A percentile compares a stretch with the other conserved stretches of the same genome.
Conservation (phyloP, 148 eudicot genomes). For the Drosera capensis region DNA sequence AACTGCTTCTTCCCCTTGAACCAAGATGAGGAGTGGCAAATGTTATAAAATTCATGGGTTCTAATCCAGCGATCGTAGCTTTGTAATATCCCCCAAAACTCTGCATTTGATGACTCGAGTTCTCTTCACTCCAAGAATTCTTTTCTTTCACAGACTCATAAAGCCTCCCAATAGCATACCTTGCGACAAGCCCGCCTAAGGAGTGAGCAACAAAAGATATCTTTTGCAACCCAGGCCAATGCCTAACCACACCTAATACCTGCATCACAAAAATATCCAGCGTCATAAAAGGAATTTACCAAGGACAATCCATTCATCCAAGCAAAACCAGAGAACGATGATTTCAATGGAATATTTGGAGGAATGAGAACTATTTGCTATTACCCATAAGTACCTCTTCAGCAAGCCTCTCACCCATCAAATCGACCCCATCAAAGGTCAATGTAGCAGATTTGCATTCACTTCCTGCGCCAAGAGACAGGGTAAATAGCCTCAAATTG, state of each 20-base stretch:
- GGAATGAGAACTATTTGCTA: constrained; percentile 10
- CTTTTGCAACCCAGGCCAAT: constrained; percentile 55
- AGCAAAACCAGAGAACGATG: neutral
- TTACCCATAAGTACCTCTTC: constrained; percentile 64
- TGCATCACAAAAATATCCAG: constrained; percentile 16
- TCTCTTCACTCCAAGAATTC: constrained; percentile 13
- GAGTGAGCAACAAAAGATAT: constrained; percentile 88
- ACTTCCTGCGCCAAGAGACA: constrained; percentile 41
- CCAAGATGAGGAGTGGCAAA: constrained; percentile 96
- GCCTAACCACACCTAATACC: constrained; percentile 51
- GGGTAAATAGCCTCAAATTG: neutral
- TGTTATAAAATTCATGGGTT: constrained; percentile 78
- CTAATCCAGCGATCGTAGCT: constrained; percentile 60
- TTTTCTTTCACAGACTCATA: constrained; percentile 22
- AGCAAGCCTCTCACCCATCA: constrained; percentile 88
- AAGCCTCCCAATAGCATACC: constrained; percentile 73
- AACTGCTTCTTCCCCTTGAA: constrained; percentile 88
- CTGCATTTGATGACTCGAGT: constrained; percentile 10
- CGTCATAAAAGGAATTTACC: neutral
- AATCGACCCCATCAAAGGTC: constrained; percentile 91
- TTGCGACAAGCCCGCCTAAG: constrained; percentile 84
- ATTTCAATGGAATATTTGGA: neutral
- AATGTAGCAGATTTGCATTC: constrained; percentile 51
- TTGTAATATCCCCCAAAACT: constrained; percentile 12
- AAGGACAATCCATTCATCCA: no score